Percentiles rank a stretch among this genome's conserved stretches.
Conservation (phyloP, 2,329 filamentous ascomycete genomes). For the Aspergillus calidoustus region DNA sequence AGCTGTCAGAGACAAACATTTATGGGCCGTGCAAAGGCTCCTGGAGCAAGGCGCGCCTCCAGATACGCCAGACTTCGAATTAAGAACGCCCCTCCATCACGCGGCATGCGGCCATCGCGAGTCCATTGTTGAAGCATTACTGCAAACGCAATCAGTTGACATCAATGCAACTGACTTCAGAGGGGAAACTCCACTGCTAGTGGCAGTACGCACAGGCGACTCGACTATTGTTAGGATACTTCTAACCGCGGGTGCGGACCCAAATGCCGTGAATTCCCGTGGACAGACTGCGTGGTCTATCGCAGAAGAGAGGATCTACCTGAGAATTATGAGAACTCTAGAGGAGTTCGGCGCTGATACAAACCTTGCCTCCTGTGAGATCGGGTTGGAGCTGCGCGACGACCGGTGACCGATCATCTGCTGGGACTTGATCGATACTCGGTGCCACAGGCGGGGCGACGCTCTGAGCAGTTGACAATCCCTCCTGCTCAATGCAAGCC, state of each 20-base stretch:
- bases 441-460: too few species aligned
- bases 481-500: too few species aligned
- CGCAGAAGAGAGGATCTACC: not conserved
- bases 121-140: not conserved
- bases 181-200: not conserved
- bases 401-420: not conserved
- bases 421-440: too few species aligned
- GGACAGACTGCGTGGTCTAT: not conserved
- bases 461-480: too few species aligned
- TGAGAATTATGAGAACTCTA: not conserved
- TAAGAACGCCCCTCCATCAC: not conserved
- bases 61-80: not conserved
- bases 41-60: not conserved
- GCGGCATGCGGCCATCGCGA: not conserved
- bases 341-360: not conserved
- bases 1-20: not conserved
- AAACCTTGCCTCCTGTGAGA: not conserved
- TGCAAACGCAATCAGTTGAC: not conserved
- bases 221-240: not conserved
- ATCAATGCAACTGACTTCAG: not conserved
- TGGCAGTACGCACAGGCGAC: not conserved
- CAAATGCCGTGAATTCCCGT: not conserved
- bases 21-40: not conserved
- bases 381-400: not conserved
- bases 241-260: not conserved